phyloP scores from a whole-genome alignment of 164 flowering plant species.

The Dillenia suffruticosa region DNA sequence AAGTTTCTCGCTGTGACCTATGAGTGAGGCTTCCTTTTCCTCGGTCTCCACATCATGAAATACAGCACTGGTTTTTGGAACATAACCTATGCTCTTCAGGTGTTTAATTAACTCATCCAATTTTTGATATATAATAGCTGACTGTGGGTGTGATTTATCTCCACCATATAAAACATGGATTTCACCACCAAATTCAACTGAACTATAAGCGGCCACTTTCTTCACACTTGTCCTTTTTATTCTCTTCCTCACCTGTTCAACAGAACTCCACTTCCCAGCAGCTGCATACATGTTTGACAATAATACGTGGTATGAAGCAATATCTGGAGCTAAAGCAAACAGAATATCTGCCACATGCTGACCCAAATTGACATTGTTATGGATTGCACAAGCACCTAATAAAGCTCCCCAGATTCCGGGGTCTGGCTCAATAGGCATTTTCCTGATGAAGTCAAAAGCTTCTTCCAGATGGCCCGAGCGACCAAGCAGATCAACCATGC shows the following conservation, averaged over 20 bases:
- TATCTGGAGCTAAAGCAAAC: slow-evolving; percentile 27
- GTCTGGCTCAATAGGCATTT: slow-evolving; percentile 40
- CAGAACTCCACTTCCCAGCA: slow-evolving; percentile 33
- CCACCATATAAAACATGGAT: slow-evolving; percentile 33
- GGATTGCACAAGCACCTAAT: slow-evolving; percentile 36
- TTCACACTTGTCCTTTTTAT: slow-evolving; percentile 26
- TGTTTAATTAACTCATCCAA: slow-evolving; percentile 26
- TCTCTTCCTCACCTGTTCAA: slow-evolving; percentile 25
- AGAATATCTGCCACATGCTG: slow-evolving; percentile 34
- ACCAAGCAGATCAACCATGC: slow-evolving; percentile 51
- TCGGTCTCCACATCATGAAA: slow-evolving; percentile 48
- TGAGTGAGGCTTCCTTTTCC: slow-evolving; percentile 28
- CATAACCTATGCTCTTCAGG: slow-evolving; percentile 30
- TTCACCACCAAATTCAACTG: slow-evolving; percentile 22
- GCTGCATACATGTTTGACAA: slow-evolving; percentile 42
- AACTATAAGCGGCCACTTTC: slow-evolving; percentile 38
- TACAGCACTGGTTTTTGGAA: slow-evolving; percentile 22
- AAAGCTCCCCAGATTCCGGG: slow-evolving; percentile 39
- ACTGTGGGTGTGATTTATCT: slow-evolving; percentile 33
- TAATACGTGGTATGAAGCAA: slow-evolving; percentile 33
- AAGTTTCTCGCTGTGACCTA: slow-evolving; percentile 42
- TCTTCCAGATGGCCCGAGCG: slow-evolving; percentile 43
- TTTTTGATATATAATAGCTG: slow-evolving; percentile 18
- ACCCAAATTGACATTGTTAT: slow-evolving; percentile 30
- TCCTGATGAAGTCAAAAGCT: slow-evolving; percentile 28